Evolutionary conservation across 768 basidiomycete genomes (phyloP).

Genomic region (Udeniomyces megalosporus): DNA sequence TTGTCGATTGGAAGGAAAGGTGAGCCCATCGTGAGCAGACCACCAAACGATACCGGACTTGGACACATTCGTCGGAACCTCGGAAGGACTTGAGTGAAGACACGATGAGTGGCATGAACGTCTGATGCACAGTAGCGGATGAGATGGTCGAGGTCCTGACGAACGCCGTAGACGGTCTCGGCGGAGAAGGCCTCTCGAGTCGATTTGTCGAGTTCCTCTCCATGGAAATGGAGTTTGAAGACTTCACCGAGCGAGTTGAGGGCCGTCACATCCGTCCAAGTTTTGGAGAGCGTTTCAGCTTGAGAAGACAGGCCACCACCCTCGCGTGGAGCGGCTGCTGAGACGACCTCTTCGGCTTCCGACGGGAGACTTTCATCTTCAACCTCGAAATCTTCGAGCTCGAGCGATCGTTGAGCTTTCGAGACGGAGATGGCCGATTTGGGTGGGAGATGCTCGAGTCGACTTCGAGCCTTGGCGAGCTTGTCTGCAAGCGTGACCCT

Average conservation of each 20-base stretch:
- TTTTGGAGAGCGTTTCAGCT: constrained; percentile 36
- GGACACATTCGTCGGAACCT: constrained; percentile 69
- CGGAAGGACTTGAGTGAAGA: constrained; percentile 61
- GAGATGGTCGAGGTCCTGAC: constrained; percentile 51
- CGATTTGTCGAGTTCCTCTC: constrained; percentile 57
- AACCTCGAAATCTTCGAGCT: neutral
- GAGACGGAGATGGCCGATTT: too few relatives aligned
- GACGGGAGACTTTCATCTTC: neutral
- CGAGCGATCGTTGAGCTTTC: neutral
- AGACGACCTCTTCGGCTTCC: too few relatives aligned
- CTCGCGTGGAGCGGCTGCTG: too few relatives aligned
- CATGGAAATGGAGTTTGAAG: constrained; percentile 67
- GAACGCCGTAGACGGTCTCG: constrained; percentile 46
- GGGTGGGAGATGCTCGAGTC: constrained; percentile 1
- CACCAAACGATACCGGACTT: constrained; percentile 82
- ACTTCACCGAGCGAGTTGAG: constrained; percentile 85
- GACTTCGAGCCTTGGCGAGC: constrained; percentile 20
- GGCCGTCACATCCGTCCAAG: constrained; percentile 88
- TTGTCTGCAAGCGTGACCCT: neutral
- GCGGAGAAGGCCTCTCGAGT: constrained; percentile 63
- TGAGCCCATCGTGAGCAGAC: constrained; percentile 77
- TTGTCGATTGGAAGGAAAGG: constrained; percentile 81
- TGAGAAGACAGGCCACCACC: neutral
- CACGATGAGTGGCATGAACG: constrained; percentile 65
- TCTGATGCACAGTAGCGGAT: constrained; percentile 74